Conservation (phyloP, 169 alveolate genomes). For the Cryptosporidium meleagridis region DNA sequence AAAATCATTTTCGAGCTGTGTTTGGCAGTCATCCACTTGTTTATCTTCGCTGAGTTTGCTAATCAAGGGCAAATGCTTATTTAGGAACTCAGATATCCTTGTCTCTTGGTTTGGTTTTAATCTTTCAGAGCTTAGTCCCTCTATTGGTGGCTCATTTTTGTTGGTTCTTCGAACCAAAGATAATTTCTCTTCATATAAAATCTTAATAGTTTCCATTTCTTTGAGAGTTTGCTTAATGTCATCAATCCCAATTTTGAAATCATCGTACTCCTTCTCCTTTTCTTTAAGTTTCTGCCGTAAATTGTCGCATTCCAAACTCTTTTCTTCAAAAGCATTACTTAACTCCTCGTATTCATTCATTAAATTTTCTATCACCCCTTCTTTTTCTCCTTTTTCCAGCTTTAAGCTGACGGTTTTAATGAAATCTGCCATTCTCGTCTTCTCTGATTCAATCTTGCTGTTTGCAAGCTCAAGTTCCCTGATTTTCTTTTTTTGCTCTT, state of each 20-base stretch:
- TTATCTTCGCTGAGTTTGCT: neutral
- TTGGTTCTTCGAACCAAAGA: slow-evolving; percentile 28
- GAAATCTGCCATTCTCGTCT: neutral
- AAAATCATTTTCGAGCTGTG: neutral
- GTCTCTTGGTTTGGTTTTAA: neutral
- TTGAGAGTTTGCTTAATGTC: slow-evolving; percentile 3
- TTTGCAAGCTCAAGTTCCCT: slow-evolving; percentile 12
- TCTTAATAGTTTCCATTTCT: slow-evolving; percentile 38
- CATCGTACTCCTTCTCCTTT: slow-evolving; percentile 12
- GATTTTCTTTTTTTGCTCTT: slow-evolving; percentile 19
- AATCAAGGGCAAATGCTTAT: neutral
- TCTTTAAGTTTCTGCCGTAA: slow-evolving; percentile 15
- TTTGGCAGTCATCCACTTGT: neutral
- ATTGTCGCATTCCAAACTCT: slow-evolving; percentile 50
- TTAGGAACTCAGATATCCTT: neutral
- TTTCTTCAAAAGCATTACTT: slow-evolving; percentile 73
- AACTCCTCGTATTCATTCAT: slow-evolving; percentile 70
- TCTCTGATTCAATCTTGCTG: neutral
- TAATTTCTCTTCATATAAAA: slow-evolving; percentile 54
- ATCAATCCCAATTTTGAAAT: slow-evolving; percentile 21
- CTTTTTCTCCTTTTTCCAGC: neutral
- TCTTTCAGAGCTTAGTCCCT: neutral
- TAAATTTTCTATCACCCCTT: slow-evolving; percentile 5
- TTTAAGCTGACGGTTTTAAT: neutral
- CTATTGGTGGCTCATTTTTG: neutral